phyloP scores from a whole-genome alignment of 495 filamentous ascomycete species.

The Neurospora tetraspora region DNA sequence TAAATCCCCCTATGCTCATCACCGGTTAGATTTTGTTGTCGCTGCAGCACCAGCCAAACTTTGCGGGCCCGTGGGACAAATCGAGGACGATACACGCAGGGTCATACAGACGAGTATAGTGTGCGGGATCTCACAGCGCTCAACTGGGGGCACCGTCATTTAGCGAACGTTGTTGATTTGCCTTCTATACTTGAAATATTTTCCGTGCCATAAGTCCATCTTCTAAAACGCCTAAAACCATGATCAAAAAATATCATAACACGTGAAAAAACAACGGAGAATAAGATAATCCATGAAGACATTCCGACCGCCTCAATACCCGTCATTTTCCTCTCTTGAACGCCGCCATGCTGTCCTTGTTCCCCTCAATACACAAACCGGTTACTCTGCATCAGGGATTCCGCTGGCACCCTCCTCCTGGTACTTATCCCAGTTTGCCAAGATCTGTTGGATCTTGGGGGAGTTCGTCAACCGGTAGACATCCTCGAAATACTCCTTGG shows the following conservation, averaged over 20 bases:
- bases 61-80: background rate
- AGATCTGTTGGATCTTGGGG: conserved; percentile 77
- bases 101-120: background rate
- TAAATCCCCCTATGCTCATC: background rate
- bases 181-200: background rate
- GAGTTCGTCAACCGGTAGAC: conserved; percentile 90
- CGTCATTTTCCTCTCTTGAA: background rate
- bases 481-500: conserved; percentile 98
- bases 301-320: background rate
- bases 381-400: background rate
- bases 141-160: background rate
- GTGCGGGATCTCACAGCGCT: background rate
- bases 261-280: background rate
- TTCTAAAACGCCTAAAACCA: background rate
- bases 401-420: conserved; percentile 17
- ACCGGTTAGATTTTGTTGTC: background rate
- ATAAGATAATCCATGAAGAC: background rate
- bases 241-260: background rate
- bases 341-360: background rate
- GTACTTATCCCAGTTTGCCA: conserved; percentile 75
- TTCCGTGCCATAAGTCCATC: background rate
- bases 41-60: background rate
- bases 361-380: background rate
- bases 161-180: background rate
- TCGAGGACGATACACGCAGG: background rate